Evolutionary conservation across 345 rosid species (phyloP).

Genomic region (Carallia brachiata): DNA sequence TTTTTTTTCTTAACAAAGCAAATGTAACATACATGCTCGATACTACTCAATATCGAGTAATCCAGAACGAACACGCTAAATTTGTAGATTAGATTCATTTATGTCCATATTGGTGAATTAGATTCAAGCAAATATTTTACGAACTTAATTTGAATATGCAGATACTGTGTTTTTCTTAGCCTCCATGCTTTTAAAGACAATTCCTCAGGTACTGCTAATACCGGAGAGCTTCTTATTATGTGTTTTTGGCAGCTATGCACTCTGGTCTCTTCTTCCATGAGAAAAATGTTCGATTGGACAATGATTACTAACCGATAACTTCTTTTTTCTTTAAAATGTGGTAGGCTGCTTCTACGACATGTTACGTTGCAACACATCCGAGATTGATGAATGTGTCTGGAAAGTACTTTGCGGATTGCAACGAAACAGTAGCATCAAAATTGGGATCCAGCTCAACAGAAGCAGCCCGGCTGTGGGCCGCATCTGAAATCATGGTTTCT

Average conservation of each 20-base stretch:
- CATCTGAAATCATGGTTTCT: constrained; percentile 78
- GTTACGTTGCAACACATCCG: constrained; percentile 75
- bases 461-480: constrained; percentile 77
- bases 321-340: neutral
- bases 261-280: too few species aligned
- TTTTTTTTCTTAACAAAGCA: too few species aligned
- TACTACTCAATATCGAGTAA: too few species aligned
- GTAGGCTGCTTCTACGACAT: constrained; percentile 96
- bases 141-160: constrained; percentile 22
- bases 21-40: too few species aligned
- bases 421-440: constrained; percentile 72
- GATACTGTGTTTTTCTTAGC: constrained; percentile 81
- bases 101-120: too few species aligned
- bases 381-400: constrained; percentile 57
- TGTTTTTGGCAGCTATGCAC: neutral
- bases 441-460: constrained; percentile 63
- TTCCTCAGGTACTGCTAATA: constrained; percentile 61
- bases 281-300: too few species aligned
- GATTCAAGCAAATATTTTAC: too few species aligned
- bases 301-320: neutral
- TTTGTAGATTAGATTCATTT: too few species aligned
- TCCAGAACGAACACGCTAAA: too few species aligned
- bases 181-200: constrained; percentile 80
- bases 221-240: neutral
- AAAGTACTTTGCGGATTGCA: constrained; percentile 86